phyloP scores from a whole-genome alignment of 2,329 filamentous ascomycete genomes.

The Arthrobotrys musiformis region DNA sequence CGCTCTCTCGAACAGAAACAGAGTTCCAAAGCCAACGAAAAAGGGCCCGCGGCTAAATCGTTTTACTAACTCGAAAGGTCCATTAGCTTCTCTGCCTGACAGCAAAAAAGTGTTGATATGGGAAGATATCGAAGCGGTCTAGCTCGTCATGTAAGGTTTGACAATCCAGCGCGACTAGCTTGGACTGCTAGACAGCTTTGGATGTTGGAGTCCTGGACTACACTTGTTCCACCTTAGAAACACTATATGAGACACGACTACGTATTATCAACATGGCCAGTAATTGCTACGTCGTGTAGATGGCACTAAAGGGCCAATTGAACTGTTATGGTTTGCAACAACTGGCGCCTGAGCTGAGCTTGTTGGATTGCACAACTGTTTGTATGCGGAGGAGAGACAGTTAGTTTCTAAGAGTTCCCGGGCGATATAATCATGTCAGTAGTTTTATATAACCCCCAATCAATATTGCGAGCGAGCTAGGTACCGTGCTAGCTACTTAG shows the following conservation, averaged over 20 bases:
- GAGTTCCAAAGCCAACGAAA: slow-evolving; percentile 16
- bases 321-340: slow-evolving; percentile 46
- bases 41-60: slow-evolving; percentile 54
- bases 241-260: slow-evolving; percentile 44
- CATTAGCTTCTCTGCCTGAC: slow-evolving; percentile 31
- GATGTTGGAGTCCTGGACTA: slow-evolving; percentile 53
- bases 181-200: slow-evolving; percentile 47
- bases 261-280: slow-evolving; percentile 24
- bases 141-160: slow-evolving; percentile 55
- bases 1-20: background rate
- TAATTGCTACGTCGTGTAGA: slow-evolving; percentile 13
- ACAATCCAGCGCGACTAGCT: slow-evolving; percentile 48
- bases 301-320: slow-evolving; percentile 11
- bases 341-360: slow-evolving; percentile 14
- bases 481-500: no score
- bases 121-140: slow-evolving; percentile 36
- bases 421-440: slow-evolving; percentile 30
- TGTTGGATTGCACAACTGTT: slow-evolving; percentile 36
- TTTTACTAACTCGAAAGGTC: slow-evolving; percentile 34
- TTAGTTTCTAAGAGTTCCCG: background rate
- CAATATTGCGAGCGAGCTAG: no score
- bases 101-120: slow-evolving; percentile 47
- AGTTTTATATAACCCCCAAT: slow-evolving; percentile 41
- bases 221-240: slow-evolving; percentile 51
- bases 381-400: background rate